These are phyloP conservation scores for Boletus sp. DNA, from an alignment of 768 basidiomycete species.

Conservation along the genomic window DNA sequence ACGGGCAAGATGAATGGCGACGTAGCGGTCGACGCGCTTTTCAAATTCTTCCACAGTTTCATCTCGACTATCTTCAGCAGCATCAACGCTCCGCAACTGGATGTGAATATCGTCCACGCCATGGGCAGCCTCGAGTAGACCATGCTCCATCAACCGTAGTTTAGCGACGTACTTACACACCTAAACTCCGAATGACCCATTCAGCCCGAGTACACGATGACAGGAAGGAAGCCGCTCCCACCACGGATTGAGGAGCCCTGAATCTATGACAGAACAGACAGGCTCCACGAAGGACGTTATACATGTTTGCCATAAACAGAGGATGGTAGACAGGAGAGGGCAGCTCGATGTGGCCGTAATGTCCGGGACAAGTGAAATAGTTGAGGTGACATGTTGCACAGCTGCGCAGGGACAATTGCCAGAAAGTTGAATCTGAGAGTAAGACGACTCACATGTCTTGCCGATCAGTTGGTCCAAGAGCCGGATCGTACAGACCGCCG, in stretches of 20 bases:
- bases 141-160: conserved; percentile 83
- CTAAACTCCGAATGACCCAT: conserved; percentile 37
- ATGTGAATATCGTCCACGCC: conserved; percentile 67
- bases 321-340: conserved; percentile 96
- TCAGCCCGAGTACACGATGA: conserved; percentile 5
- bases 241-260: conserved; percentile 72
- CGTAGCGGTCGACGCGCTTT: conserved; percentile 61
- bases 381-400: conserved; percentile 91
- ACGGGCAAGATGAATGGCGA: conserved; percentile 45
- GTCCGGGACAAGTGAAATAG: conserved; percentile 94
- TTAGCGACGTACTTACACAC: conserved; percentile 82
- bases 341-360: conserved; percentile 97
- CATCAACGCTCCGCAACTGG: conserved; percentile 31
- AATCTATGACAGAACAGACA: conserved; percentile 96
- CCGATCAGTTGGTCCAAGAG: conserved; percentile 84
- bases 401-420: conserved; percentile 40
- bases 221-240: conserved; percentile 35
- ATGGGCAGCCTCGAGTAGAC: conserved; percentile 79
- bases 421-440: not conserved
- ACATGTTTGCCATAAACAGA: conserved; percentile 90
- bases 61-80: conserved; percentile 41
- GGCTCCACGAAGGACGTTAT: conserved; percentile 77
- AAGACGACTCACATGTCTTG: conserved; percentile 77
- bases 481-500: conserved; percentile 93
- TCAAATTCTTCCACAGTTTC: conserved; percentile 64